Percentiles rank a stretch among this genome's conserved stretches.
Conservation (phyloP, 768 basidiomycete species). For the Amanita rimosa region DNA sequence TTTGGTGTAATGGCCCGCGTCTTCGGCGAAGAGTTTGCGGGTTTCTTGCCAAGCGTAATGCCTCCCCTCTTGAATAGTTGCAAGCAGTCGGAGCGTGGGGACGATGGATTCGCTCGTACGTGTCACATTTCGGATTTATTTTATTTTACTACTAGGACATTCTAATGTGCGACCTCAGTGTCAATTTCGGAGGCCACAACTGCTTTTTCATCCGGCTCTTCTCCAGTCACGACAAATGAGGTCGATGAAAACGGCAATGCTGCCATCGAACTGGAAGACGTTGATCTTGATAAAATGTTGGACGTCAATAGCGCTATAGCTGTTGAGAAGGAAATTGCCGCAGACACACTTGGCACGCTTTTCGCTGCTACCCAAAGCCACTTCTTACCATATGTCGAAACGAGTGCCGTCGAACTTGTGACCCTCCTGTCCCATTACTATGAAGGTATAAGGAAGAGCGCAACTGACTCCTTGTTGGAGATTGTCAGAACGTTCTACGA, state of each 20-base stretch:
- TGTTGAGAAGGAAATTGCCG: constrained; percentile 98
- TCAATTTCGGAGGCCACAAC: constrained; percentile 41
- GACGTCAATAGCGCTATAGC: constrained; percentile 94
- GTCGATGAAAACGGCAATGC: constrained; percentile 40
- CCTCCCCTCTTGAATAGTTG: constrained; percentile 77
- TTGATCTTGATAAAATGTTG: constrained; percentile 79
- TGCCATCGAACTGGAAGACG: constrained; percentile 62
- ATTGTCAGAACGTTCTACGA: constrained; percentile 90
- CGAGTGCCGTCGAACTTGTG: constrained; percentile 68
- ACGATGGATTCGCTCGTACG: constrained; percentile 36
- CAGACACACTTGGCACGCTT: constrained; percentile 87
- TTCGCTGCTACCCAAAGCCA: constrained; percentile 72
- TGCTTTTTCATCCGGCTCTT: constrained; percentile 64
- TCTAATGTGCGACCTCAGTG: constrained; percentile 21
- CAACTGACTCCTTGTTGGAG: constrained; percentile 79
- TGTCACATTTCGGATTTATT: constrained; percentile 6
- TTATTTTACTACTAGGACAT: neutral
- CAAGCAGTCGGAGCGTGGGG: constrained; percentile 74
- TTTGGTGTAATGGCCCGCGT: constrained; percentile 98
- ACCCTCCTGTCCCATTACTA: constrained; percentile 84
- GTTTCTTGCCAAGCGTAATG: constrained; percentile 77
- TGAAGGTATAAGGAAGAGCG: constrained; percentile 93
- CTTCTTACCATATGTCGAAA: constrained; percentile 89
- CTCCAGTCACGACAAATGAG: constrained; percentile 58
- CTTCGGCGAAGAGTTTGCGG: constrained; percentile 88